Evolutionary conservation across 768 basidiomycete genomes (phyloP), one percentile per base, ranked within the genome.

Genomic region (Hydnomerulius pinastri): DNA sequence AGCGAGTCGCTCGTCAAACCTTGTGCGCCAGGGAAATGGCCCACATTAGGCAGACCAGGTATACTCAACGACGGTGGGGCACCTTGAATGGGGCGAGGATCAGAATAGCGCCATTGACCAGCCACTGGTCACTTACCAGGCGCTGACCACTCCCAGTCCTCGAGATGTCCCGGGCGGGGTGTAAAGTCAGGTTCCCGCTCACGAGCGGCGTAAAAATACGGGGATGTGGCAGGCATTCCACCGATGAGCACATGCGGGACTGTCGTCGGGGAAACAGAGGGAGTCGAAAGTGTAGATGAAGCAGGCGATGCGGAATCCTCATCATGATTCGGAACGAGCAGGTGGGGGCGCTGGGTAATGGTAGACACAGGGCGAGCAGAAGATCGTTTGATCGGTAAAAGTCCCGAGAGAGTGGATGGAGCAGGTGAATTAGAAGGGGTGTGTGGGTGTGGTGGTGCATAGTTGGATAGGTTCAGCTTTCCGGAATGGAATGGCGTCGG

Each of bases 391-490:
- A n/a, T n/a, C n/a, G n/a, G 50, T 37, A 18, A 6, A 11, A n/a
- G 23, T 7, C 8, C 4, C 7, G 49, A 39, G 9, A 55, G 49
- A 13, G 47, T 23, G 8, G 41, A 15, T 8, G 56, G 21, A 15
- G 51, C 3, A n/a, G 52, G 38, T 13, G 54, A 32, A 8, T 30
- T 10, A 7, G 47, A 23, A 4, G 32, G 29, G 18, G 47, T 7
- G 6, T 50, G 48, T 18, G 46, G 18, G 1, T 43, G 44, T n/a
- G 71, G 71, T 30, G 72, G 60, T 5, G 54, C 66, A 40, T 73
- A 73, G 43, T 73, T 73, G 46, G 59, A 51, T 2, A 73, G 51
- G 33, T 42, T 56, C 41, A 73, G 57, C 53, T 59, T 62, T 18
- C 66, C 70, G 1, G 50, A 20, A 2, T 48, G 53, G 4, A 37